Evolutionary conservation across 495 filamentous ascomycete species (phyloP), one percentile per base, ranked within the genome.

Genomic region (Rhypophila decipiens): DNA sequence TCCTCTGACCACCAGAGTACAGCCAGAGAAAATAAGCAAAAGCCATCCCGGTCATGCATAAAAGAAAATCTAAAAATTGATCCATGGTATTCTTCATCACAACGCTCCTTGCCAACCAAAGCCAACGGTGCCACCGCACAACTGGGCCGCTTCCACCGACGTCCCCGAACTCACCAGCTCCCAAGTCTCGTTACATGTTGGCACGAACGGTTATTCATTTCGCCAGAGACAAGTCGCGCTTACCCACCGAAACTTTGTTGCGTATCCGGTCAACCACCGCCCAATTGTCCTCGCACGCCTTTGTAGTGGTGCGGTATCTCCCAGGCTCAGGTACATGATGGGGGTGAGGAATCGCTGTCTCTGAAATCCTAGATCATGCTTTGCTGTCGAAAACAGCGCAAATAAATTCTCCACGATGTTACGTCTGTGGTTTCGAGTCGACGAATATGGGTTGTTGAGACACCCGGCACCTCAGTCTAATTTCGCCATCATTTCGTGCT

Each of bases 401-500:
- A 48, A 57, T 43, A 43, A 46, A 49, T 51, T 44, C 43, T 48
- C 39, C 15, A 38, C n/a, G 36, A 52, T 18, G 35, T 50, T 39
- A 36, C 47, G 50, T 47, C 38, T 47, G 47, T 38, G 29, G 48
- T 42, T 50, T 48, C 37, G 34, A 51, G 47, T 50, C 50, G 51
- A 51, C 47, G 34, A 27, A 37, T 17, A 40, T 33, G 34, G 55
- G 33, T 43, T 50, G 35, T 39, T 48, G 39, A 45, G 23, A 11
- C 47, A 19, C 33, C 8, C n/a, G 36, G 13, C 39, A 34, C 34
- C 47, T 94, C 88, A 98, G 71, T 98, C 93, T 68, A 98, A 77
- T 65, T 89, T 88, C 36, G 93, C 93, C 78, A 95, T 86, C 93
- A 98, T 98, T 60, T 97, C 88, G 49, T 90, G 83, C 72, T 88